Evolutionary conservation across 805 yeast genomes (phyloP).

Genomic region (Candida ipomoeae): DNA sequence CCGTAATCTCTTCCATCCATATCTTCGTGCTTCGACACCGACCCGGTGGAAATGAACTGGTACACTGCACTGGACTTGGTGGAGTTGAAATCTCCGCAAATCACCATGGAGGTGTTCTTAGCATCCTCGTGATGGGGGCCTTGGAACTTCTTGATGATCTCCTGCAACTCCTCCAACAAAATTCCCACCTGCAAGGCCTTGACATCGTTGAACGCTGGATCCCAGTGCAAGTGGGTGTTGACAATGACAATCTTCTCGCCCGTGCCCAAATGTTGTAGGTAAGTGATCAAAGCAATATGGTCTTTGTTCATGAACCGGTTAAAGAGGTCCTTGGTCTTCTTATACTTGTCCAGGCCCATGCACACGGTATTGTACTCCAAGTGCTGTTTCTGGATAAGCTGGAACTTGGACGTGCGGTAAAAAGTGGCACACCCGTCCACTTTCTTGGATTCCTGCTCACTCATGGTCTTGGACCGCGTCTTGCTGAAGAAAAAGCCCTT

Average conservation of each 20-base stretch:
- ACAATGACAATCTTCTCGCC: slow-evolving; percentile 72
- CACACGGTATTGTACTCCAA: slow-evolving; percentile 82
- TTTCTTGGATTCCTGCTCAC: slow-evolving; percentile 70
- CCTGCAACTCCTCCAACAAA: slow-evolving; percentile 80
- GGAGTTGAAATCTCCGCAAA: slow-evolving; percentile 96
- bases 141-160: slow-evolving; percentile 48
- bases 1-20: slow-evolving; percentile 88
- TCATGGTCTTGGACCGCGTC: slow-evolving; percentile 89
- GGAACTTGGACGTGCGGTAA: slow-evolving; percentile 65
- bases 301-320: slow-evolving; percentile 96
- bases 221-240: slow-evolving; percentile 98
- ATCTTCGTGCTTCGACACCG: slow-evolving; percentile 74
- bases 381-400: slow-evolving; percentile 62
- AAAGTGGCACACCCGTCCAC: slow-evolving; percentile 99
- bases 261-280: slow-evolving; percentile 67
- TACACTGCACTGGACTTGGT: slow-evolving; percentile 85
- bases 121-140: slow-evolving; percentile 47
- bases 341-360: slow-evolving; percentile 78
- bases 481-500: slow-evolving; percentile 79
- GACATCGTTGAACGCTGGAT: slow-evolving; percentile 93
- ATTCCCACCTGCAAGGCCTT: slow-evolving; percentile 94
- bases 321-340: slow-evolving; percentile 89
- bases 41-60: slow-evolving; percentile 79
- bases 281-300: slow-evolving; percentile 76
- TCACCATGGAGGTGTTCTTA: slow-evolving; percentile 67